These are phyloP conservation scores for Chrysochromulina tobinii DNA, from an alignment of 78 protist species.

Conservation along the genomic window DNA sequence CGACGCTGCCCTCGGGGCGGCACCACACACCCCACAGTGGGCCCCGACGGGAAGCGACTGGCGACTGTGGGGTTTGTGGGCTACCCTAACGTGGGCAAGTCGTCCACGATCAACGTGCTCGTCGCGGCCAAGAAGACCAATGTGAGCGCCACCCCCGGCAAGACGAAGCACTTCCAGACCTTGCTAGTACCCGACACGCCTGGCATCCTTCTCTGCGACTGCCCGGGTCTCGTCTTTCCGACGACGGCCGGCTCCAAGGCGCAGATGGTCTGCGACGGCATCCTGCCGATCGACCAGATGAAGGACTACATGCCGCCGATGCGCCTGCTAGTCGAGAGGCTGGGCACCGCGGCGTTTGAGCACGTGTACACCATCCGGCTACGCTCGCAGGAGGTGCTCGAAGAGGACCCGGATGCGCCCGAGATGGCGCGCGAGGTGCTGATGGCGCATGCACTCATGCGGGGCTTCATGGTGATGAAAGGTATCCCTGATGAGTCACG, in stretches of 20 bases:
- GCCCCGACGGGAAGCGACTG: background rate
- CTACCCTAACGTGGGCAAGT: slow-evolving; percentile 98
- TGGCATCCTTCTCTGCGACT: slow-evolving; percentile 81
- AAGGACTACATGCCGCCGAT: slow-evolving; percentile 58
- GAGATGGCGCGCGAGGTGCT: background rate
- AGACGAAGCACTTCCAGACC: slow-evolving; percentile 98
- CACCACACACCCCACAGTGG: no score
- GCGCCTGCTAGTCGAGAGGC: background rate
- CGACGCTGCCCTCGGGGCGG: background rate
- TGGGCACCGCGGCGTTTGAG: background rate
- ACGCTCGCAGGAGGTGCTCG: background rate
- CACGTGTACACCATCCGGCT: background rate
- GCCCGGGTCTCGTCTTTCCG: slow-evolving; percentile 98
- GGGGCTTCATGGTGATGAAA: slow-evolving; percentile 61
- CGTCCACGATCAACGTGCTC: slow-evolving; percentile 90
- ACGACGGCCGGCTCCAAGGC: slow-evolving; percentile 76
- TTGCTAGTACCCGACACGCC: slow-evolving; percentile 63
- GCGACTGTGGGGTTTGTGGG: slow-evolving; percentile 89
- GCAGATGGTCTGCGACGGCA: slow-evolving; percentile 89
- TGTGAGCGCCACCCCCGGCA: slow-evolving; percentile 95
- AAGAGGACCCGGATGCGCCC: background rate
- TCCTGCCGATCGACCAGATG: slow-evolving; percentile 91
- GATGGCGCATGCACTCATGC: background rate
- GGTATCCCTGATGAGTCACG: slow-evolving; percentile 73
- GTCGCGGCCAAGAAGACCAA: slow-evolving; percentile 82